Evolutionary conservation across 2,329 filamentous ascomycete genomes (phyloP).

Genomic region (Cytospora schulzeri): DNA sequence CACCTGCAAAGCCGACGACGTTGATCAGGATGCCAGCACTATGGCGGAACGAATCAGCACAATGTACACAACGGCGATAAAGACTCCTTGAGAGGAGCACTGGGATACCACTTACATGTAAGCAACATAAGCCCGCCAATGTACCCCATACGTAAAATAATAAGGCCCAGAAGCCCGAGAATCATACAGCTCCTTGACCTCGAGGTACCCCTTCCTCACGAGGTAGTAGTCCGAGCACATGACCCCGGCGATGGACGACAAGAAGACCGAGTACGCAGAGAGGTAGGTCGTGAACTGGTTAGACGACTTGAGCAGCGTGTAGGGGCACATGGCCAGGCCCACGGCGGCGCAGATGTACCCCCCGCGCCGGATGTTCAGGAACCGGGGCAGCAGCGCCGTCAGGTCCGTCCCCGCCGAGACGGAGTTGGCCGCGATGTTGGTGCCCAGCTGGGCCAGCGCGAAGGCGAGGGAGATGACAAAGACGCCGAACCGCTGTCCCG

Average conservation of each 20-base stretch:
- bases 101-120: conserved; percentile 60
- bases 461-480: conserved; percentile 74
- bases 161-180: conserved; percentile 69
- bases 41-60: not conserved
- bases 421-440: conserved; percentile 85
- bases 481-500: conserved; percentile 71
- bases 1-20: conserved; percentile 87
- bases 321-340: conserved; percentile 85
- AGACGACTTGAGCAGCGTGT: conserved; percentile 71
- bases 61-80: not conserved
- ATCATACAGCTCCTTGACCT: conserved; percentile 78
- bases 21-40: conserved; percentile 79
- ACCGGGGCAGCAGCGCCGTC: conserved; percentile 78
- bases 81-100: not conserved
- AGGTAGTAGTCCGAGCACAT: conserved; percentile 87
- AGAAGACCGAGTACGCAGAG: conserved; percentile 88
- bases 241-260: conserved; percentile 92
- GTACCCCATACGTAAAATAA: conserved; percentile 71
- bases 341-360: conserved; percentile 82
- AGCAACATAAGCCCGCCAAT: conserved; percentile 82
- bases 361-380: conserved; percentile 81
- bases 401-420: conserved; percentile 83
- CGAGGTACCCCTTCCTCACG: conserved; percentile 79
- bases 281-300: conserved; percentile 93
- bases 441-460: conserved; percentile 78